These are phyloP conservation scores for Massariosphaeria phaeospora DNA, from an alignment of 495 filamentous ascomycete genomes.

Conservation along the genomic window DNA sequence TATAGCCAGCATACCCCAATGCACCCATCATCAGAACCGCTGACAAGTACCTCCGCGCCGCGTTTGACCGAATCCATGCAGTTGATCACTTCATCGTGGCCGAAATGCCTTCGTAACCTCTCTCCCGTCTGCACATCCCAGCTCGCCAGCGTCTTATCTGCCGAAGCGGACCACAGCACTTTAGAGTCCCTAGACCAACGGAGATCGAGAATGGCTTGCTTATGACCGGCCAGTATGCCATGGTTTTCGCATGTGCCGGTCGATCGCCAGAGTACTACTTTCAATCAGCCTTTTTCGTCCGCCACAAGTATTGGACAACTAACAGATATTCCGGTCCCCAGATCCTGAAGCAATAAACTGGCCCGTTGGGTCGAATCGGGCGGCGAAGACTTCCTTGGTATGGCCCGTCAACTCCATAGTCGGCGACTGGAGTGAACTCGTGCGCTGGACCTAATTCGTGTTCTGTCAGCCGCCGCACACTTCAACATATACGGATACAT, in stretches of 20 bases:
- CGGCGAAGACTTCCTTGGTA: conserved; percentile 80
- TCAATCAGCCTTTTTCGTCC: conserved; percentile 11
- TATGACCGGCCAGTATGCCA: conserved; percentile 78
- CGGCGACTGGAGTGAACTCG: conserved; percentile 81
- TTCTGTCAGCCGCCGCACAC: too few species aligned
- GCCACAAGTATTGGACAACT: conserved; percentile 28
- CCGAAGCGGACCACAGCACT: conserved; percentile 87
- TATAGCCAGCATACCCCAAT: conserved; percentile 55
- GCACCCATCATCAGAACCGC: conserved; percentile 85
- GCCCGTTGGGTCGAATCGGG: conserved; percentile 81
- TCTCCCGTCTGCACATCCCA: conserved; percentile 88
- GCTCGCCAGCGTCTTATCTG: conserved; percentile 84
- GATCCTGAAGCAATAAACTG: conserved; percentile 89
- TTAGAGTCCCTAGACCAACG: conserved; percentile 94
- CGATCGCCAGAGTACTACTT: conserved; percentile 82
- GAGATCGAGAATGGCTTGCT: conserved; percentile 83
- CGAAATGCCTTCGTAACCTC: conserved; percentile 83
- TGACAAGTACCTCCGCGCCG: conserved; percentile 83
- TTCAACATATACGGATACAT: conserved; percentile 17
- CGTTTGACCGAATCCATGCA: conserved; percentile 78
- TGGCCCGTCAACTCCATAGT: conserved; percentile 89
- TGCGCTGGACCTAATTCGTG: conserved; percentile 62
- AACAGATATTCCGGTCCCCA: conserved; percentile 89
- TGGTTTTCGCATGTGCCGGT: conserved; percentile 93
- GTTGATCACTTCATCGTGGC: conserved; percentile 93